Percentiles rank a stretch among this genome's conserved stretches.
Conservation (phyloP, 306 rosid genomes). For the Crataegus laevigata region DNA sequence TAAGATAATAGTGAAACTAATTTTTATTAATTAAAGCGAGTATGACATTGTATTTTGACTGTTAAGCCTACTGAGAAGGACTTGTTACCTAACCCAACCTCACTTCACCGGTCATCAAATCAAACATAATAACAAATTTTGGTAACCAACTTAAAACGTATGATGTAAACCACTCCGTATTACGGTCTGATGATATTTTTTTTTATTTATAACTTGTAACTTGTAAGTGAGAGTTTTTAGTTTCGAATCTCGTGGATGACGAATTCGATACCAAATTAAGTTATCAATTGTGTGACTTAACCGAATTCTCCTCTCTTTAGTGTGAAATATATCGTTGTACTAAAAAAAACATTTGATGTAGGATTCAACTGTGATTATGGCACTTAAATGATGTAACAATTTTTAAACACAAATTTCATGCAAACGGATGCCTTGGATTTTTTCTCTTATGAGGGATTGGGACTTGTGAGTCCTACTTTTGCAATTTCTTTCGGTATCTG, state of each 20-base stretch:
- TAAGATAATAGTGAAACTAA: background rate
- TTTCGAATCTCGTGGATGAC: fast-evolving
- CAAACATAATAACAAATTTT: background rate
- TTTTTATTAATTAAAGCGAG: background rate
- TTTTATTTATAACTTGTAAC: no score
- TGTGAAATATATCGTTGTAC: no score
- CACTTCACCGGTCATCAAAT: background rate
- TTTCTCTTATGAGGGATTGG: no score
- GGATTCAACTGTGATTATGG: no score
- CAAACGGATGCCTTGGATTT: no score
- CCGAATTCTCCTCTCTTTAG: no score
- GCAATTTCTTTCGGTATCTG: no score
- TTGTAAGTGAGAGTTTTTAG: fast-evolving
- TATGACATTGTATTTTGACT: background rate
- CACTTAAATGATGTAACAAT: no score
- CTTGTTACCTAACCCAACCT: background rate
- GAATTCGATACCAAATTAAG: no score
- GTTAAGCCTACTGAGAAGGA: background rate
- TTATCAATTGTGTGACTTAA: fast-evolving
- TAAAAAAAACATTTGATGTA: background rate
- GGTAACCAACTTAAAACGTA: background rate
- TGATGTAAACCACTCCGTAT: background rate
- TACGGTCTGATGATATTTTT: no score
- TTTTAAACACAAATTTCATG: no score
- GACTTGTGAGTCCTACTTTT: no score